Percentiles rank a stretch among this genome's conserved stretches.
Conservation (phyloP, 306 rosid species). For the Neltuma alba region DNA sequence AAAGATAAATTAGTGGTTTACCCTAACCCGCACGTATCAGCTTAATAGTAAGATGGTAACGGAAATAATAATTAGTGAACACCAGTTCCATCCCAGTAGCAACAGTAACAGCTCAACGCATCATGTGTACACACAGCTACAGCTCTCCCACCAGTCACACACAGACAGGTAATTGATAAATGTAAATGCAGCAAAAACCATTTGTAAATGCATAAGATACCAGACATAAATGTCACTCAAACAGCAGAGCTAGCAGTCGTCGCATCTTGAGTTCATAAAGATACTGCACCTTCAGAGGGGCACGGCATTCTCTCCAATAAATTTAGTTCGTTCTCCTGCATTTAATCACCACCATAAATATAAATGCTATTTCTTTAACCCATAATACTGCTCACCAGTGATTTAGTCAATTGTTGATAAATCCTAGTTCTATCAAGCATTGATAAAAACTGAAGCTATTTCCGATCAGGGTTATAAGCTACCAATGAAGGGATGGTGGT, state of each 20-base stretch:
- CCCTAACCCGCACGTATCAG: neutral
- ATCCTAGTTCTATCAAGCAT: neutral
- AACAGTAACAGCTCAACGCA: constrained; percentile 19
- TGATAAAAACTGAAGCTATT: neutral
- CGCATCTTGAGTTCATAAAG: constrained; percentile 15
- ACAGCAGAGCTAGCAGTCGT: constrained; percentile 24
- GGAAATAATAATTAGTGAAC: neutral
- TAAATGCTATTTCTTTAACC: neutral
- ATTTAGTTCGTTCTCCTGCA: constrained; percentile 42
- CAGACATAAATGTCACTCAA: constrained; percentile 32
- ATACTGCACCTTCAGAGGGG: constrained; percentile 29
- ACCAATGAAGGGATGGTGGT: neutral
- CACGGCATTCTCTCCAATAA: constrained; percentile 7
- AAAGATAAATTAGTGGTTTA: neutral
- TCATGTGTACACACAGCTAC: constrained; percentile 3
- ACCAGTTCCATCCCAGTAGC: neutral
- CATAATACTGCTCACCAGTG: neutral
- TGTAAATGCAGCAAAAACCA: constrained; percentile 25
- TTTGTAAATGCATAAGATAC: constrained; percentile 16
- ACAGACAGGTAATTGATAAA: neutral
- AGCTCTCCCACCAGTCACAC: constrained; percentile 17
- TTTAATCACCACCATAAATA: neutral
- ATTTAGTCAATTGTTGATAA: constrained; percentile 1
- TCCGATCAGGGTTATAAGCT: neutral
- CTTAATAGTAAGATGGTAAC: neutral